Conservation (phyloP, 768 basidiomycete species). For the Kwoniella sp. region DNA sequence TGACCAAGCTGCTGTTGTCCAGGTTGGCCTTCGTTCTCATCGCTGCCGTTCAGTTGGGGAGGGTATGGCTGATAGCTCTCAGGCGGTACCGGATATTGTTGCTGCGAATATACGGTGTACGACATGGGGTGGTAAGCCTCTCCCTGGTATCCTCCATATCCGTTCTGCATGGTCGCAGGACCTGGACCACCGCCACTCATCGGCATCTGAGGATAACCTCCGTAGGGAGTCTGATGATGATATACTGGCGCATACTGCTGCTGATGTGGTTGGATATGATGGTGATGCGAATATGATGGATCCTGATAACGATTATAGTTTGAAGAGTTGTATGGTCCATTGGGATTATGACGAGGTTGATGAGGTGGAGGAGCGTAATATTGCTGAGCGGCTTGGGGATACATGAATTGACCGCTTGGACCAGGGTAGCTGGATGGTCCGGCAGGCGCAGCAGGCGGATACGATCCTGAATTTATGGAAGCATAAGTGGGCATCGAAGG, state of each 20-base stretch:
- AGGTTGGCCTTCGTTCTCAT: conserved; percentile 1
- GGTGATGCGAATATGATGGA: conserved; percentile 12
- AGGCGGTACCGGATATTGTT: conserved; percentile 9
- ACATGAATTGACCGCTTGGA: conserved; percentile 11
- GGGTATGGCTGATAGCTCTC: conserved; percentile 5
- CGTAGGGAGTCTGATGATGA: conserved; percentile 15
- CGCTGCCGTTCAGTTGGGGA: conserved; percentile 3
- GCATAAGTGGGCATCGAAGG: conserved; percentile 23
- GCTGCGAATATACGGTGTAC: conserved; percentile 7
- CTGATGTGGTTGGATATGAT: conserved; percentile 5
- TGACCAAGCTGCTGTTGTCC: not conserved
- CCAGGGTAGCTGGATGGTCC: conserved; percentile 11
- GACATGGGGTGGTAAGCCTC: conserved; percentile 12
- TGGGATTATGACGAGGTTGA: conserved; percentile 9
- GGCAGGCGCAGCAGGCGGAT: conserved; percentile 6
- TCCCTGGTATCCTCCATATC: conserved; percentile 24
- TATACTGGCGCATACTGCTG: conserved; percentile 22
- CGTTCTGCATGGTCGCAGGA: conserved; percentile 47
- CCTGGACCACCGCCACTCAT: conserved; percentile 40
- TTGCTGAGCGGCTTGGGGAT: conserved; percentile 14
- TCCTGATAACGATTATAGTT: conserved; percentile 13
- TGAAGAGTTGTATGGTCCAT: conserved; percentile 11
- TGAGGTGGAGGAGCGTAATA: conserved; percentile 13
- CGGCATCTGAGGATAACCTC: conserved; percentile 32
- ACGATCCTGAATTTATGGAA: conserved; percentile 17